These are phyloP conservation scores for Eucalyptus grandis DNA, from an alignment of 345 rosid species.

Conservation along the genomic window DNA sequence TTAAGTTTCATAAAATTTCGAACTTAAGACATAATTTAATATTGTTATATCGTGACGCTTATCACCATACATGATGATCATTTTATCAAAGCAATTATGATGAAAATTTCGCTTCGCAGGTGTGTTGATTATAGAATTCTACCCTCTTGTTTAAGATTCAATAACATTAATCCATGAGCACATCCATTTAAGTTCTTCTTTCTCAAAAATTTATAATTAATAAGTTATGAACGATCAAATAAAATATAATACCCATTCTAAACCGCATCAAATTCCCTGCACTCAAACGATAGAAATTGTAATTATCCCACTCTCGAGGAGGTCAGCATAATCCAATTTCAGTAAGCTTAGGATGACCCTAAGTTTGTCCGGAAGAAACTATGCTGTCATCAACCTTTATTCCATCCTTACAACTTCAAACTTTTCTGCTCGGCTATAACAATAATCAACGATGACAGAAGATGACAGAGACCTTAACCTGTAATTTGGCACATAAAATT, in stretches of 20 bases:
- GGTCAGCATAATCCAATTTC: neutral
- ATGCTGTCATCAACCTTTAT: neutral
- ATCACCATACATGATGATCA: accelerated
- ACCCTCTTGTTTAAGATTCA: neutral
- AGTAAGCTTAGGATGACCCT: neutral
- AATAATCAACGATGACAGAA: neutral
- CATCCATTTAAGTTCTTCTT: neutral
- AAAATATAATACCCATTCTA: neutral
- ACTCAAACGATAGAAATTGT: neutral
- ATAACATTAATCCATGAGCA: neutral
- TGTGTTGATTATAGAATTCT: neutral
- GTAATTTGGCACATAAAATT: neutral
- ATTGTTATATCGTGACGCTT: accelerated
- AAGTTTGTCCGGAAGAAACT: neutral
- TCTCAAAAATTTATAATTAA: neutral
- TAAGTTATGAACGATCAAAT: neutral
- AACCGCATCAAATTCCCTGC: neutral
- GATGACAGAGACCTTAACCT: neutral
- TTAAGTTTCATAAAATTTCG: accelerated
- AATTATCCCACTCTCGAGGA: neutral
- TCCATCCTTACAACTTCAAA: neutral
- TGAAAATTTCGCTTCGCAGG: accelerated
- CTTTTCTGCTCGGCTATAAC: neutral
- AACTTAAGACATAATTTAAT: too few relatives aligned
- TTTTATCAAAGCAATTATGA: neutral